Evolutionary conservation across 768 basidiomycete species (phyloP).

Genomic region (Pulveroboletus ravenelii): DNA sequence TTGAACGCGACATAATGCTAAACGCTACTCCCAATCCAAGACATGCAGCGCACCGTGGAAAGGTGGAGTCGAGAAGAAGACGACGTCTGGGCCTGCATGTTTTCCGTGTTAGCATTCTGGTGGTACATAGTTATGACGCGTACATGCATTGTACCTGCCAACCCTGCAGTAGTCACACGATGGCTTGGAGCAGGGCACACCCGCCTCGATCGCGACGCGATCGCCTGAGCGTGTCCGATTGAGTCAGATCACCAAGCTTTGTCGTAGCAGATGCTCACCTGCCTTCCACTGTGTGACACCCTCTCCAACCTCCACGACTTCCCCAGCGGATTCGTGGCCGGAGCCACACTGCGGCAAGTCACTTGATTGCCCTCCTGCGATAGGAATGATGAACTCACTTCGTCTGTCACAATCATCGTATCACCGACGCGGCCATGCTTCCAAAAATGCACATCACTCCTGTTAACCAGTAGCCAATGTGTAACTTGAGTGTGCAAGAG

Average conservation of each 20-base stretch:
- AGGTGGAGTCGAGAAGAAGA: slow-evolving; percentile 70
- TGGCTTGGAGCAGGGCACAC: slow-evolving; percentile 62
- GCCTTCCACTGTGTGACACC: slow-evolving; percentile 64
- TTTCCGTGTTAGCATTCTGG: background rate
- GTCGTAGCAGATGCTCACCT: slow-evolving; percentile 31
- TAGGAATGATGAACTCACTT: slow-evolving; percentile 33
- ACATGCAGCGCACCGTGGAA: slow-evolving; percentile 45
- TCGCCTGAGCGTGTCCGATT: slow-evolving; percentile 39
- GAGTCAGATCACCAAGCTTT: background rate
- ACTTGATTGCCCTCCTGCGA: background rate
- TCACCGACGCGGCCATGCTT: slow-evolving; percentile 64
- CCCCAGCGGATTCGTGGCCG: slow-evolving; percentile 68
- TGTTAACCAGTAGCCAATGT: slow-evolving; percentile 17
- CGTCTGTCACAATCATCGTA: slow-evolving; percentile 66
- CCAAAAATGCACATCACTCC: slow-evolving; percentile 75
- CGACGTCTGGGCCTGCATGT: slow-evolving; percentile 36
- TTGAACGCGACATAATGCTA: background rate
- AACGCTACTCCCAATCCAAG: background rate
- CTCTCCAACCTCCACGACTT: slow-evolving; percentile 59
- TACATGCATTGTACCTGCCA: slow-evolving; percentile 63
- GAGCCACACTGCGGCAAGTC: slow-evolving; percentile 48
- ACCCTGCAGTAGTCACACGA: slow-evolving; percentile 57
- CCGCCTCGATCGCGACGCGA: slow-evolving; percentile 65
- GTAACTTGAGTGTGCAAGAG: background rate
- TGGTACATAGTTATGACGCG: background rate